These are phyloP conservation scores for Wickerhamomyces ciferrii DNA, from an alignment of 805 yeast genomes.

Conservation along the genomic window DNA sequence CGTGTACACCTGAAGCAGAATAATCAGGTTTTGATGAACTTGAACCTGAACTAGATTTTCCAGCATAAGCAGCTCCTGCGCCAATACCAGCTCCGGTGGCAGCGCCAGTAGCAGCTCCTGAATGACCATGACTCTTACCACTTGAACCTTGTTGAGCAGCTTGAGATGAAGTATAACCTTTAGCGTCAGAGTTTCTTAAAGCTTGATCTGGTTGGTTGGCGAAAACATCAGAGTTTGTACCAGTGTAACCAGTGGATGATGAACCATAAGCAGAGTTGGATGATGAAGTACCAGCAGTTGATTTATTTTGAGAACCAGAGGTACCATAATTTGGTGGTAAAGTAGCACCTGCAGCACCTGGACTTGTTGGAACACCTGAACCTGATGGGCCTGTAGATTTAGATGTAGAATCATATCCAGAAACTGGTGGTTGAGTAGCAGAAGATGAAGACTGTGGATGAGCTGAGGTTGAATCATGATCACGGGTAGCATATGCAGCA, in stretches of 20 bases:
- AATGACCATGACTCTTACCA: neutral
- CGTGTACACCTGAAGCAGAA: neutral
- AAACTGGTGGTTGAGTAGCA: neutral
- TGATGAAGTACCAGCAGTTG: neutral
- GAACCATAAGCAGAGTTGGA: constrained; percentile 1
- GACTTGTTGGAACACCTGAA: neutral
- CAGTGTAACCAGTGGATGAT: constrained; percentile 7
- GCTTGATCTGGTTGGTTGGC: constrained; percentile 4
- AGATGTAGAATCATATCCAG: neutral
- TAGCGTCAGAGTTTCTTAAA: neutral
- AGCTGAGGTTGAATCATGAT: neutral
- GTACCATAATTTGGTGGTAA: neutral
- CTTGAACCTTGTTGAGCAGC: neutral
- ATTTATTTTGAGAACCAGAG: neutral
- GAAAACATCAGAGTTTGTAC: constrained; percentile 5
- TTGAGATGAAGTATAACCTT: neutral
- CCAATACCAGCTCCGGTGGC: neutral
- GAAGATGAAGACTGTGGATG: neutral
- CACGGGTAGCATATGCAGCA: neutral
- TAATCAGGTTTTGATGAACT: constrained; percentile 3
- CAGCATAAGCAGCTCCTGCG: neutral
- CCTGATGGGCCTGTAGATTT: neutral
- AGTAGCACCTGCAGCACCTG: constrained; percentile 1
- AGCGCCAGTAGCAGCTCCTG: constrained; percentile 1
- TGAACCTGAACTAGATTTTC: neutral